Evolutionary conservation across 345 rosid species (phyloP).

Genomic region (Clarkia xantiana): DNA sequence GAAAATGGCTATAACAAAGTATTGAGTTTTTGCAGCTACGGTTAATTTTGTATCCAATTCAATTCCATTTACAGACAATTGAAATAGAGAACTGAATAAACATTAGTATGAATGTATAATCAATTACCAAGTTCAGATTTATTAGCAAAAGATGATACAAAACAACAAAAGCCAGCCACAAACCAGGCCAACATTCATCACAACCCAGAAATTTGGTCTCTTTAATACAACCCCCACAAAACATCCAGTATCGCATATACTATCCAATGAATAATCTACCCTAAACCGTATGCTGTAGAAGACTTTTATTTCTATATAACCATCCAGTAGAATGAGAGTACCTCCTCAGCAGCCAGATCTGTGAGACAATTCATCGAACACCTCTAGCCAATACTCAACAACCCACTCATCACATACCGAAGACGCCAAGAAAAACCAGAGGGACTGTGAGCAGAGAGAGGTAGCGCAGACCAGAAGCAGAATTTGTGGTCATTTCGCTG

Average conservation of each 20-base stretch:
- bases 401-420: background rate
- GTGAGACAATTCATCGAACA: constrained; percentile 2
- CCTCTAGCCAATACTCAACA: background rate
- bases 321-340: background rate
- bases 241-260: background rate
- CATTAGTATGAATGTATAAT: too few species aligned
- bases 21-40: too few species aligned
- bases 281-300: background rate
- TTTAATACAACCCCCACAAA: background rate
- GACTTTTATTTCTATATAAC: background rate
- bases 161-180: background rate
- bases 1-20: too few species aligned
- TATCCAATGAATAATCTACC: background rate
- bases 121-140: too few species aligned
- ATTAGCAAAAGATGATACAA: background rate
- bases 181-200: background rate
- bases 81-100: too few species aligned
- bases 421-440: background rate
- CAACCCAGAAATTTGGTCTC: background rate
- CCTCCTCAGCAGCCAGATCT: background rate
- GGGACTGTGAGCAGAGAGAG: constrained; percentile 3
- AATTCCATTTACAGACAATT: too few species aligned
- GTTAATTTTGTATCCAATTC: too few species aligned
- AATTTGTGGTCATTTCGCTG: background rate
- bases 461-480: constrained; percentile 3